Base-by-base conservation (phyloP, 495 filamentous ascomycete genomes). In the Trichoderma virens region DNA sequence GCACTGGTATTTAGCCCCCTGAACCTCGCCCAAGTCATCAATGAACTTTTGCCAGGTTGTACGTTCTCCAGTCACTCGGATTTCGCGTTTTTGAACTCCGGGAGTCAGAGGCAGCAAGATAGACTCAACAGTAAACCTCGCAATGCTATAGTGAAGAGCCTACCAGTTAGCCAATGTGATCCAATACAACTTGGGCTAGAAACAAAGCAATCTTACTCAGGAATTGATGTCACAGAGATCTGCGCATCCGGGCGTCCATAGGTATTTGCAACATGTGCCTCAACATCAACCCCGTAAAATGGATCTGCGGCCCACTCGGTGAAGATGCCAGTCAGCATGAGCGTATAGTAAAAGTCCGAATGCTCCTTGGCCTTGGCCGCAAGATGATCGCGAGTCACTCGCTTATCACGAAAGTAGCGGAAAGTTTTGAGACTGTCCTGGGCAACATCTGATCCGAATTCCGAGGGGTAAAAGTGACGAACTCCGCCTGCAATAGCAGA, bases 341-440 rank as follows among this genome's bases (percentile, higher is more conserved):
- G 45, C 0, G 45, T 51, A 25, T 51, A 51, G 6, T 51, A 51
- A 20, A 51, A 51, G 5, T 51, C 45, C 5, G 45, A n/a, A 8
- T 51, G 45, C 45, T 20, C 45, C 45, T 51, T 51, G n/a, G 45
- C 45, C n/a, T 51, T 51, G 45, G 45, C 45, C 18, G 45, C 45
- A 1, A 51, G 45, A 25, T 51, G 45, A 20, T 51, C 45, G n/a
- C 45, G 45, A 20, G 45, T 51, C 18, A 51, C 45, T 9, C 45
- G 45, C 45, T 51, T 51, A n/a, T 51, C 45, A 25, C 45, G 45
- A 25, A 51, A 20, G n/a, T 51, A 51, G 45, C 45, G 45, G 45
- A 51, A 51, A 51, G 45, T 51, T 0, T n/a, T 16, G 16, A 51
- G 45, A 4, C 1, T 25, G 16, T 51, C 45, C 20, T 51, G 45